These are phyloP conservation scores for Diatrype stigma DNA, from an alignment of 2,329 filamentous ascomycete species.

Conservation along the genomic window DNA sequence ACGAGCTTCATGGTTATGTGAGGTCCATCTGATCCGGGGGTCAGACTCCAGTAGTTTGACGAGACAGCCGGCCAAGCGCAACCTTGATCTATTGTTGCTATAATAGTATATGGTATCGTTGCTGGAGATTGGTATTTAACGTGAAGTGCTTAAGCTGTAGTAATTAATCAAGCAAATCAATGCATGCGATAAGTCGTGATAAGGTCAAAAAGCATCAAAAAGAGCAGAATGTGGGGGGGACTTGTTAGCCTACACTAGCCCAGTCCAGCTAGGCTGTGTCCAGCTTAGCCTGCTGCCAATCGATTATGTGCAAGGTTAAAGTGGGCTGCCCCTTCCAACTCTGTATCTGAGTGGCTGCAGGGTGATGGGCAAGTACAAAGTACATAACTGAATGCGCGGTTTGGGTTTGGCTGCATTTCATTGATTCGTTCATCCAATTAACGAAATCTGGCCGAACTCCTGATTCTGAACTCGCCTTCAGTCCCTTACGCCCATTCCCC, in stretches of 20 bases:
- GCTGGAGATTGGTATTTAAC: too few species aligned
- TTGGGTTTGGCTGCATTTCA: conserved; percentile 8
- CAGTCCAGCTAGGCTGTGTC: background rate
- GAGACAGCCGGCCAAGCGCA: too few species aligned
- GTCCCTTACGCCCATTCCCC: background rate
- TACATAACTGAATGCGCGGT: too few species aligned
- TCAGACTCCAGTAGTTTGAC: background rate
- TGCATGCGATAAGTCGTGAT: background rate
- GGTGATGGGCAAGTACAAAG: too few species aligned
- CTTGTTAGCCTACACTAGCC: too few species aligned
- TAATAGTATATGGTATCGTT: too few species aligned
- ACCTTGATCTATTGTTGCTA: too few species aligned
- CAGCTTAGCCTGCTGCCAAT: background rate
- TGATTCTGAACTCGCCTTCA: background rate
- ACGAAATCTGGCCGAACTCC: conserved; percentile 29
- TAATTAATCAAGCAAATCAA: too few species aligned
- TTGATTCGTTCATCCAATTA: conserved; percentile 1
- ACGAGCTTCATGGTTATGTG: conserved; percentile 43
- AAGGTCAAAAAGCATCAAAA: too few species aligned
- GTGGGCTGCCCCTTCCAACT: background rate
- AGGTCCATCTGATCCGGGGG: conserved; percentile 26
- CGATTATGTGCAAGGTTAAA: background rate
- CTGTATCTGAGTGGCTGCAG: background rate
- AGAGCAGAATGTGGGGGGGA: too few species aligned
- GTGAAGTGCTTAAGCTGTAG: too few species aligned